phyloP scores from a whole-genome alignment of 2,329 filamentous ascomycete species.

The Epicoccum sorghinum region DNA sequence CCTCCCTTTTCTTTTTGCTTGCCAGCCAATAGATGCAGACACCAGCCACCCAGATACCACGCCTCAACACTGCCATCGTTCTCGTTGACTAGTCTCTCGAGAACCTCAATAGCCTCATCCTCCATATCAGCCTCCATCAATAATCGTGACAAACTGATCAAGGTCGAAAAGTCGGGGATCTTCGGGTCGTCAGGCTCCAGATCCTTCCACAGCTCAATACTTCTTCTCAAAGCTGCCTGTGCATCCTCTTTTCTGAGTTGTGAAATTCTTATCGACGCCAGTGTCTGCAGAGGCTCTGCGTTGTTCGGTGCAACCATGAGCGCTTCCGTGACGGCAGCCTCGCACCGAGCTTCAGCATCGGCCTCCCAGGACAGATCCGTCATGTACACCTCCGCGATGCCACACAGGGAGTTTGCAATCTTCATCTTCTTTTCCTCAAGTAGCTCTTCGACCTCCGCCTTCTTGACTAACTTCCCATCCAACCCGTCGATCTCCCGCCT shows the following conservation, averaged over 20 bases:
- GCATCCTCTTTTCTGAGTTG: conserved; percentile 83
- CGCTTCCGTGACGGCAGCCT: conserved; percentile 87
- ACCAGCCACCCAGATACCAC: conserved; percentile 97
- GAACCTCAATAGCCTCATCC: conserved; percentile 80
- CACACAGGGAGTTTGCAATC: conserved; percentile 89
- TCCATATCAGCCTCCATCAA: conserved; percentile 91
- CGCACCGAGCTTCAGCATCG: conserved; percentile 87
- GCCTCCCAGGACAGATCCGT: conserved; percentile 92
- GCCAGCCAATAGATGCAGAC: conserved; percentile 78
- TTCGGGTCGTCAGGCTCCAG: conserved; percentile 72
- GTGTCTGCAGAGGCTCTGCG: conserved; percentile 91
- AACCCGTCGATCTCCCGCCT: conserved; percentile 72
- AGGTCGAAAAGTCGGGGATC: conserved; percentile 84
- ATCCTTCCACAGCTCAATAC: conserved; percentile 82
- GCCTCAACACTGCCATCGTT: conserved; percentile 95
- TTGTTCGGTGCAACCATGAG: conserved; percentile 80
- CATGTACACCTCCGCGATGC: conserved; percentile 97
- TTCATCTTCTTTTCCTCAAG: conserved; percentile 76
- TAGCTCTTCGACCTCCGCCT: conserved; percentile 39
- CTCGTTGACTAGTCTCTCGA: conserved; percentile 82
- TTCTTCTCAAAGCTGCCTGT: conserved; percentile 75
- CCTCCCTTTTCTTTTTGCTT: conserved; percentile 62
- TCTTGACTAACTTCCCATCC: conserved; percentile 52
- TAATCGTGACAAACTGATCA: conserved; percentile 82
- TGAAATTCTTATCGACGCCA: conserved; percentile 92